Percentiles rank a stretch among this genome's conserved stretches.
These are phyloP conservation scores for Suillus fuscotomentosus DNA, from an alignment of 768 basidiomycete genomes.

Conservation along the genomic window DNA sequence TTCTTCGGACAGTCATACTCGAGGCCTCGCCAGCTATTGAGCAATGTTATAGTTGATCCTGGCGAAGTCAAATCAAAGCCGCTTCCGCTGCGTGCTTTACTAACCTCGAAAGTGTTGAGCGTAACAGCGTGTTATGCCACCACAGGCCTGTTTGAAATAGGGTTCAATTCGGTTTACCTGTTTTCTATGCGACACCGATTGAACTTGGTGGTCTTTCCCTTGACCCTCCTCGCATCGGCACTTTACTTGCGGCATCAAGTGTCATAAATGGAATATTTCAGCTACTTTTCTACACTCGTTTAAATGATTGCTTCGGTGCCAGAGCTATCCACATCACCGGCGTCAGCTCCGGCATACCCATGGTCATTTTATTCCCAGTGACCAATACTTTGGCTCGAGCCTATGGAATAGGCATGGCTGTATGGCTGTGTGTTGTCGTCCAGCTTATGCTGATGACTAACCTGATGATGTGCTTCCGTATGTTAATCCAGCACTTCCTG, in stretches of 20 bases:
- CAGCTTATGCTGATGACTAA: constrained; percentile 22
- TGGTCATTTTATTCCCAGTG: constrained; percentile 31
- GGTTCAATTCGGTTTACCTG: constrained; percentile 43
- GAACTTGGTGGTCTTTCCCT: constrained; percentile 27
- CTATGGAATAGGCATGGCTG: constrained; percentile 18
- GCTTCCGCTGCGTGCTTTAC: constrained; percentile 46
- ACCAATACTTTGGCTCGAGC: constrained; percentile 24
- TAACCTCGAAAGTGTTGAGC: constrained; percentile 54
- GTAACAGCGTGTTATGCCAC: constrained; percentile 60
- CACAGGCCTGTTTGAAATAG: constrained; percentile 65
- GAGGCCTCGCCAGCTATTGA: background rate
- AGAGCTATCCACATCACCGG: constrained; percentile 28
- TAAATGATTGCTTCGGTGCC: constrained; percentile 57
- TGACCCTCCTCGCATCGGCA: constrained; percentile 29
- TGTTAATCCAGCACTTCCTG: constrained; percentile 6
- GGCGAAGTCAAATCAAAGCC: constrained; percentile 17
- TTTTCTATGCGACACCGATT: constrained; percentile 32
- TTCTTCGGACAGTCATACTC: background rate
- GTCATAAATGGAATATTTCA: constrained; percentile 43
- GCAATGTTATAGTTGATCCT: background rate
- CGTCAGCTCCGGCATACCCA: constrained; percentile 24
- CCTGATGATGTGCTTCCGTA: constrained; percentile 32
- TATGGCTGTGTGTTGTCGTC: constrained; percentile 23
- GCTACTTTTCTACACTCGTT: constrained; percentile 55
- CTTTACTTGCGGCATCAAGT: constrained; percentile 23